A percentile compares a stretch with the other conserved stretches of the same genome.
Conservation (phyloP, 2,329 filamentous ascomycete genomes). For the Arachnopeziza araneosa region DNA sequence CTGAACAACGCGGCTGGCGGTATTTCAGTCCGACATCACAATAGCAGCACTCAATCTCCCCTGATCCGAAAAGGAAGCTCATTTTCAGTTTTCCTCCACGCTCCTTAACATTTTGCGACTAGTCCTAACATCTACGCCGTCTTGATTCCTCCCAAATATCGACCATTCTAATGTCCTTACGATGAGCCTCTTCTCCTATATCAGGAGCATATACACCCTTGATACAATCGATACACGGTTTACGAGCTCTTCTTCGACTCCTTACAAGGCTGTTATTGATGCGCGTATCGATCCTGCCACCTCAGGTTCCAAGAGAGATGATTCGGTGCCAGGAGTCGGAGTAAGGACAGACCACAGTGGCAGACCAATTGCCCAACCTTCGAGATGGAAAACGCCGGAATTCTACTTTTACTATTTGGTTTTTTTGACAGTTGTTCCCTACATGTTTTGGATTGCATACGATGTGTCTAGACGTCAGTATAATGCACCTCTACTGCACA, state of each 20-base stretch:
- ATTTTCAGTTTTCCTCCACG: conserved; percentile 2
- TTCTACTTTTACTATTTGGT: conserved; percentile 76
- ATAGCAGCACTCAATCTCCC: not conserved
- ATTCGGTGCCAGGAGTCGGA: conserved; percentile 23
- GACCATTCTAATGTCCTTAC: conserved; percentile 17
- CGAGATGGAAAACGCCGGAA: conserved; percentile 82
- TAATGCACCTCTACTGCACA: not conserved
- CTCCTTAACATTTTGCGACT: conserved; percentile 6
- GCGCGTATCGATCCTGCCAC: conserved; percentile 39
- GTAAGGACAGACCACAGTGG: conserved; percentile 34
- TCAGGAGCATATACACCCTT: conserved; percentile 55
- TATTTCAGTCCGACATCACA: not conserved
- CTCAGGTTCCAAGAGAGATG: conserved; percentile 28
- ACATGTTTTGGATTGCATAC: conserved; percentile 88
- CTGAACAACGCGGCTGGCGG: not conserved
- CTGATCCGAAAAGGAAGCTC: not conserved
- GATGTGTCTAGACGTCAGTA: conserved; percentile 74
- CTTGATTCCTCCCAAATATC: not conserved
- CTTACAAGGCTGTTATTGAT: conserved; percentile 55
- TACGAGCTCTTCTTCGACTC: conserved; percentile 62
- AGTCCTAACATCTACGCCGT: conserved; percentile 1
- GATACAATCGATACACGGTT: conserved; percentile 69
- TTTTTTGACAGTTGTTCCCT: conserved; percentile 61
- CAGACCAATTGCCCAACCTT: conserved; percentile 47
- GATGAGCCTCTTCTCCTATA: conserved; percentile 35